Evolutionary conservation across 1,284 basidiomycete genomes (phyloP).

Genomic region (Hymenochaete sp.): DNA sequence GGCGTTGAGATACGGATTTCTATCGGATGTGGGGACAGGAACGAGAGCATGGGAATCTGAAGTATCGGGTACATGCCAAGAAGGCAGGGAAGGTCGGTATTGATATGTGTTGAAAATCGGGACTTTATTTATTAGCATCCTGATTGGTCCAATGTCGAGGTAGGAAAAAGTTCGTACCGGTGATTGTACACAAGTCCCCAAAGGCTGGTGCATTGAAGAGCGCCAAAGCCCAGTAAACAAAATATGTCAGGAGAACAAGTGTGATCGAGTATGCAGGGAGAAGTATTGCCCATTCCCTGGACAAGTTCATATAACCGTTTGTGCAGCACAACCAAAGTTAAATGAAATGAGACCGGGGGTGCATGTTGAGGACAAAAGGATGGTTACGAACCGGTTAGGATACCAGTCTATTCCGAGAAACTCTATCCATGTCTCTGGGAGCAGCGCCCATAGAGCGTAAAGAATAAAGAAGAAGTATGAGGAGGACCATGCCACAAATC

Average conservation of each 20-base stretch:
- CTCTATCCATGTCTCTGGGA: conserved; percentile 46
- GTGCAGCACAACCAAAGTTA: background rate
- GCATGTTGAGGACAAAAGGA: too few species aligned
- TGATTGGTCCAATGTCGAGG: too few species aligned
- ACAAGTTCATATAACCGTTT: background rate
- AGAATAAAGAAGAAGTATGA: conserved; percentile 65
- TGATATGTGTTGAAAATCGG: too few species aligned
- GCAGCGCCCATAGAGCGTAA: conserved; percentile 60
- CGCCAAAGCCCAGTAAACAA: conserved; percentile 68
- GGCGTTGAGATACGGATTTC: conserved; percentile 44
- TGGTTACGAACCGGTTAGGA: conserved; percentile 61
- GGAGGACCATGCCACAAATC: conserved; percentile 75
- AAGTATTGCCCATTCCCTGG: conserved; percentile 79
- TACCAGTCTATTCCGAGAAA: conserved; percentile 74
- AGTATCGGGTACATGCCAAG: conserved; percentile 19
- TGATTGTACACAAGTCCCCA: conserved; percentile 54
- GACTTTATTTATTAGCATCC: too few species aligned
- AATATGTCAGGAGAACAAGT: conserved; percentile 67
- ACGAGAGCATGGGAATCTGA: conserved; percentile 47
- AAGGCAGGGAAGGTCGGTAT: too few species aligned
- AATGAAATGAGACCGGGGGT: conserved; percentile 3
- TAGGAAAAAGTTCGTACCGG: conserved; percentile 36
- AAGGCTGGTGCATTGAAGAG: conserved; percentile 65
- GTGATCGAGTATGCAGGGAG: conserved; percentile 77
- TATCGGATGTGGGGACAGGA: conserved; percentile 28